Conservation (phyloP, 2,329 filamentous ascomycete genomes). For the Aspergillus proliferans region DNA sequence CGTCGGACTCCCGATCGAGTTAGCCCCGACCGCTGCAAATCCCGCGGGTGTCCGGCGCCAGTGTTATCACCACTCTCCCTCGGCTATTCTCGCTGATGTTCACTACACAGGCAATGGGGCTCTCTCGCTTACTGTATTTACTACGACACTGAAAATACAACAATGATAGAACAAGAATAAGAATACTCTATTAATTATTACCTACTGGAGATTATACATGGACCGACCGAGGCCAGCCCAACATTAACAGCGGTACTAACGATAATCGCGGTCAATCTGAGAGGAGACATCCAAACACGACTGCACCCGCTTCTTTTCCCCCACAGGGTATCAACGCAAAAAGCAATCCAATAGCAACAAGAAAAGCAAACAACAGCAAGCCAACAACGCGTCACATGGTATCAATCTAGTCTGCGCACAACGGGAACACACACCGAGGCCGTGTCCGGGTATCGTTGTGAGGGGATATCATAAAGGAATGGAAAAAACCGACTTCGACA, state of each 20-base stretch:
- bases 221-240: not conserved
- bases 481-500: slow-evolving; percentile 15
- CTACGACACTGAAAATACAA: too few species aligned
- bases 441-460: slow-evolving; percentile 22
- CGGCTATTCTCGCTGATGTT: too few species aligned
- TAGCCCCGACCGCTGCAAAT: too few species aligned
- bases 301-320: slow-evolving; percentile 12
- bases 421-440: slow-evolving; percentile 19
- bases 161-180: slow-evolving; percentile 14
- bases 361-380: slow-evolving; percentile 22
- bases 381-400: slow-evolving; percentile 26
- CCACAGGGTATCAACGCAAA: slow-evolving; percentile 32
- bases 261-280: slow-evolving; percentile 21
- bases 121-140: too few species aligned
- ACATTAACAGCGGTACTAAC: slow-evolving; percentile 17
- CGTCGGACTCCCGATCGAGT: too few species aligned
- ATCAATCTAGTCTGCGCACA: slow-evolving; percentile 31
- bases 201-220: slow-evolving; percentile 21
- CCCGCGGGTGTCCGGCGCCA: too few species aligned
- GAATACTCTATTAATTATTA: slow-evolving; percentile 34
- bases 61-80: too few species aligned
- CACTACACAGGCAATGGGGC: too few species aligned
- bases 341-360: slow-evolving; percentile 15
- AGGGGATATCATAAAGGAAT: slow-evolving; percentile 30
- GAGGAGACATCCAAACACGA: slow-evolving; percentile 10